phyloP scores from a whole-genome alignment of 2,329 filamentous ascomycete species.

The Ampelomyces quisqualis region DNA sequence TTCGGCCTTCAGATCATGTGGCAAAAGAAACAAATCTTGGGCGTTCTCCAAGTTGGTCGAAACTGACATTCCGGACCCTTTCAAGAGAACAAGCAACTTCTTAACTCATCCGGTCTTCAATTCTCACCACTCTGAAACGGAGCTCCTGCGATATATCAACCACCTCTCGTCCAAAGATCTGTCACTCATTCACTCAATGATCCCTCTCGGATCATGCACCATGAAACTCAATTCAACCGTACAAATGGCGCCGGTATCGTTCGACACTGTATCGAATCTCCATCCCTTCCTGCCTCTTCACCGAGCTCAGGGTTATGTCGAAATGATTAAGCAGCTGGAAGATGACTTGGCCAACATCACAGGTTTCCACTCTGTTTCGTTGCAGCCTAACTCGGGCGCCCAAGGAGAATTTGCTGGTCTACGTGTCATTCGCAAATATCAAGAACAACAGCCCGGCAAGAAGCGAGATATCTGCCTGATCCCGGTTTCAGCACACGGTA shows the following conservation, averaged over 20 bases:
- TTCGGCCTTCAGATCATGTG: slow-evolving; percentile 56
- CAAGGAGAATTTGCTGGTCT: slow-evolving; percentile 94
- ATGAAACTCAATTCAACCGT: slow-evolving; percentile 97
- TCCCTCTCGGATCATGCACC: slow-evolving; percentile 92
- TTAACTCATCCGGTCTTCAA: slow-evolving; percentile 94
- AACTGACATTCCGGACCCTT: slow-evolving; percentile 49
- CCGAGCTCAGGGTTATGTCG: slow-evolving; percentile 66
- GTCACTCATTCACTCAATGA: slow-evolving; percentile 95
- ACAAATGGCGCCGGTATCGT: slow-evolving; percentile 86
- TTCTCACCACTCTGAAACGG: slow-evolving; percentile 90
- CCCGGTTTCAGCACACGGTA: slow-evolving; percentile 91
- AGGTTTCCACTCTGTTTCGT: slow-evolving; percentile 82
- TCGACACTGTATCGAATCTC: slow-evolving; percentile 71
- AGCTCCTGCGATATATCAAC: slow-evolving; percentile 89
- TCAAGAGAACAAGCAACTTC: slow-evolving; percentile 72
- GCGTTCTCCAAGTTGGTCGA: slow-evolving; percentile 16
- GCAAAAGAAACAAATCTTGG: slow-evolving; percentile 22
- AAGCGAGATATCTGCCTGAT: slow-evolving; percentile 91
- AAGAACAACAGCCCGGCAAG: slow-evolving; percentile 65
- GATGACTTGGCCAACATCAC: slow-evolving; percentile 78
- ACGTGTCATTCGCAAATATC: slow-evolving; percentile 82
- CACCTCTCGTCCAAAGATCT: slow-evolving; percentile 93
- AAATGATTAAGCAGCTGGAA: slow-evolving; percentile 71
- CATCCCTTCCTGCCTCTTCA: slow-evolving; percentile 75
- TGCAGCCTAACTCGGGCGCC: slow-evolving; percentile 94